Base-by-base conservation (phyloP, 148 eudicot species). In the Tetragonia tetragonoides region DNA sequence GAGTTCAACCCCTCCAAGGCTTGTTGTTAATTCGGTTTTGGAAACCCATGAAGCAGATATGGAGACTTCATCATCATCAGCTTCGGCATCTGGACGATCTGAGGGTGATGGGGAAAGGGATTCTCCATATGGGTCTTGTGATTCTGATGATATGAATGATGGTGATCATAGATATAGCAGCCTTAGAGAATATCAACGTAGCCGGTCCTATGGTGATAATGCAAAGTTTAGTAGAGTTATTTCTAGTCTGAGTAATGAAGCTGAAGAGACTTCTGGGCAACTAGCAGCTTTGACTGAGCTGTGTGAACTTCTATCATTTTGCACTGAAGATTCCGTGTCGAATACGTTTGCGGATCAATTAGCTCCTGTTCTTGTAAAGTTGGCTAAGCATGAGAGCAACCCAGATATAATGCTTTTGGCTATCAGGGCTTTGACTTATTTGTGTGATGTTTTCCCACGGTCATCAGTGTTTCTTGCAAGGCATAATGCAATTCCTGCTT, bases 351-450 rank as follows among this genome's bases (percentile, higher is more conserved):
- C 89, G 7, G 94, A 89, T 74, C 84, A 89, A 42, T 74, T 91
- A 28, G 86, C 93, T 59, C 94, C 97, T 6, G 69, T 78, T 66
- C 92, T 95, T 77, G 97, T 91, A 44, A 93, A 85, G 70, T 86
- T 91, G 86, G 85, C 97, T 5, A 89, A 83, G 74, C 90, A 90
- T 5, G 94, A 87, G 81, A 85, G 63, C 81, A 91, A 83, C 78
- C 92, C 97, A 0, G 87, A 90, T 80, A 86, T 91, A 68, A 90
- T 95, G 97, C 93, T 95, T 68, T 73, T 93, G 75, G 87, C 99
- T 39, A 86, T 89, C 49, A 93, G 99, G 87, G 96, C 97, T 62
- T 86, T 95, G 80, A 91, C 99, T 82, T 95, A 95, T 81, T 81
- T 93, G 78, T 93, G 97, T 83, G 97, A 95, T 79, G 86, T 83